A percentile compares a stretch with the other conserved stretches of the same genome.
Conservation (phyloP, 306 rosid species). For the Casuarina cunninghamiana region DNA sequence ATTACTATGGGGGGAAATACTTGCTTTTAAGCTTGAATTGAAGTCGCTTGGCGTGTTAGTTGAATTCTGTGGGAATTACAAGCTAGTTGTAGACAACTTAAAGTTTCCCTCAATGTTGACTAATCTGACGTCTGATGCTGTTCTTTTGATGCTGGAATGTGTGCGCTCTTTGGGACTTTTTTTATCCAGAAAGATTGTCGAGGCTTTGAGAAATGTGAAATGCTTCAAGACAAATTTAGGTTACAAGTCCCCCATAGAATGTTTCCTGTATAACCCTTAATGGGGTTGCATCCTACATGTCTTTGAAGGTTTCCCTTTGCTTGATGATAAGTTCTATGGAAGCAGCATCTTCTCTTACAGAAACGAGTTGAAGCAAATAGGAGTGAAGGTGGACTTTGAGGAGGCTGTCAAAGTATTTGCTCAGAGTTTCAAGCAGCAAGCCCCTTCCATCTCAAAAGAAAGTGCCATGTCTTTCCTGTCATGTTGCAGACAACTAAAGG, state of each 20-base stretch:
- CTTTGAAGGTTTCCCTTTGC: slow-evolving; percentile 47
- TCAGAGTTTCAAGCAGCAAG: too few species aligned
- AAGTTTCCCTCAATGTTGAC: too few species aligned
- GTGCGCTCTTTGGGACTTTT: too few species aligned
- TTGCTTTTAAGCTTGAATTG: slow-evolving; percentile 33
- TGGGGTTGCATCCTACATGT: slow-evolving; percentile 71
- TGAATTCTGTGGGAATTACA: too few species aligned
- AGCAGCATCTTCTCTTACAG: slow-evolving; percentile 22
- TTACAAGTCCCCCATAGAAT: slow-evolving; percentile 46
- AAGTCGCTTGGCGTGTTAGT: too few species aligned
- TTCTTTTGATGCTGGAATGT: too few species aligned
- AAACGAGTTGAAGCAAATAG: slow-evolving; percentile 38
- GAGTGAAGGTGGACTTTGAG: slow-evolving; percentile 59
- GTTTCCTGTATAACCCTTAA: slow-evolving; percentile 45
- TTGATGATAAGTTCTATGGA: slow-evolving; percentile 55
- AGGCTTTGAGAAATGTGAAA: too few species aligned
- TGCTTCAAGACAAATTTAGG: slow-evolving; percentile 43
- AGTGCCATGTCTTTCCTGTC: too few species aligned
- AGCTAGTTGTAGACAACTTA: too few species aligned
- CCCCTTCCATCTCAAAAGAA: too few species aligned
- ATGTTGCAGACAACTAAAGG: slow-evolving; percentile 33
- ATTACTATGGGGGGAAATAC: slow-evolving; percentile 52
- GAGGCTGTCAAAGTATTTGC: slow-evolving; percentile 9
- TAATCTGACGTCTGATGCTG: too few species aligned
- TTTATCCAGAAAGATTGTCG: too few species aligned